phyloP scores from a whole-genome alignment of 1,139 yeast species.

The Yamadazyma conglobata region DNA sequence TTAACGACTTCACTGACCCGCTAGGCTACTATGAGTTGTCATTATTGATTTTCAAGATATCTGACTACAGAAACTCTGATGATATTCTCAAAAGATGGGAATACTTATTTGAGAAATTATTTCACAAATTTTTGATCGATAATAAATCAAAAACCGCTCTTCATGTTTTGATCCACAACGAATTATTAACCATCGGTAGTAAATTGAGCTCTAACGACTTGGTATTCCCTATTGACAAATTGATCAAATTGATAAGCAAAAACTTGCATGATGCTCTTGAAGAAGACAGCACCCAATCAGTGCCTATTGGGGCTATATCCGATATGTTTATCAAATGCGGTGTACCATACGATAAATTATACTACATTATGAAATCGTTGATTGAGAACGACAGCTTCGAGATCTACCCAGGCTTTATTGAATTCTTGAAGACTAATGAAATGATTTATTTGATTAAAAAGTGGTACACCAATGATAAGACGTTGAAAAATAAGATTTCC shows the following conservation, averaged over 20 bases:
- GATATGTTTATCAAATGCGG: constrained; percentile 80
- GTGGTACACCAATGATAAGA: constrained; percentile 66
- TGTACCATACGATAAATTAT: constrained; percentile 64
- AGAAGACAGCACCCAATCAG: constrained; percentile 42
- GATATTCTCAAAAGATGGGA: constrained; percentile 74
- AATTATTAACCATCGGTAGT: constrained; percentile 44
- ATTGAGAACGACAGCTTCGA: constrained; percentile 62
- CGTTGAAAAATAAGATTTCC: constrained; percentile 52
- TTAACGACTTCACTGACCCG: constrained; percentile 84
- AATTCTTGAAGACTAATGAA: constrained; percentile 41
- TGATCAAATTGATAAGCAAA: constrained; percentile 56
- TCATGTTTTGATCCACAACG: constrained; percentile 33
- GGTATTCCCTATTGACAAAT: constrained; percentile 75
- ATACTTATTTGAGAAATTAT: constrained; percentile 51
- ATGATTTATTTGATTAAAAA: constrained; percentile 59
- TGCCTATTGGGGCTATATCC: constrained; percentile 41
- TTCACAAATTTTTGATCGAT: constrained; percentile 29
- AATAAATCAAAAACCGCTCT: constrained; percentile 37
- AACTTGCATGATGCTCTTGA: constrained; percentile 38
- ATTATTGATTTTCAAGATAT: constrained; percentile 69
- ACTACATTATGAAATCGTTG: constrained; percentile 62
- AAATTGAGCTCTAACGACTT: constrained; percentile 51
- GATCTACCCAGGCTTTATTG: constrained; percentile 42
- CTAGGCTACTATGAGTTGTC: constrained; percentile 84
- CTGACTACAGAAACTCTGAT: constrained; percentile 75